Base-by-base conservation (phyloP, 805 yeast genomes). In the Wickerhamiella dianesei region DNA sequence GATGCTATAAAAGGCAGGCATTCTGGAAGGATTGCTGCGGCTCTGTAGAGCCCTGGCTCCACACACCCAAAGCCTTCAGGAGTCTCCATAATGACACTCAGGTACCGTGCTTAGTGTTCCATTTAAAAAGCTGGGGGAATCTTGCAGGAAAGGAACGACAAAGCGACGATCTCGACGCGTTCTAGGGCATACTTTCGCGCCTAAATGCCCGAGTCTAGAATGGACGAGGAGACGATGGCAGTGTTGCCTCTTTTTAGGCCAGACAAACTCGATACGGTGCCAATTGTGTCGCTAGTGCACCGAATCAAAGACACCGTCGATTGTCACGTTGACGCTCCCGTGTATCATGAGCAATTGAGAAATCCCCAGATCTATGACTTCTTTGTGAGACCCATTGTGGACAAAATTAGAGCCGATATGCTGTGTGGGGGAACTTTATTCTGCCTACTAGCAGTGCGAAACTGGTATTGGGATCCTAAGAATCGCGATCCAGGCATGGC, bases 1-100 rank as follows among this genome's bases (percentile, higher is more conserved):
- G 95, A 83, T 48, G 77, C 81, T 21, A 89, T 60, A 58, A 88
- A 89, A 21, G 92, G 81, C 48, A 80, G 71, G 35, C 44, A 19
- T 25, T 19, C 37, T 3, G 48, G 48, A n/a, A 36, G 35, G 3
- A 37, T 16, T 60, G 83, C 80, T 3, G 92, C 74, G 57, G 96
- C 84, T 46, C 96, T 72, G 64, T 83, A 81, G 1, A 89, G 67
- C 0, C 94, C 94, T 21, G 80, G 79, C 64, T 92, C 96, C 3
- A 88, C 96, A 25, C 86, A 70, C 0, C 95, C 95, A 66, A 83
- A 92, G 60, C 83, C 84, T 43, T 86, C 89, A 1, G 98, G 97
- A n/a, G 48, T 41, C 41, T 56, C 56, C 54, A 51, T 52, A n/a
- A n/a, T n/a, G n/a, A n/a, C n/a, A n/a, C n/a, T n/a, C n/a, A n/a